These are phyloP conservation scores for Malassezia sp. DNA, from an alignment of 1,284 basidiomycete genomes.

Conservation along the genomic window DNA sequence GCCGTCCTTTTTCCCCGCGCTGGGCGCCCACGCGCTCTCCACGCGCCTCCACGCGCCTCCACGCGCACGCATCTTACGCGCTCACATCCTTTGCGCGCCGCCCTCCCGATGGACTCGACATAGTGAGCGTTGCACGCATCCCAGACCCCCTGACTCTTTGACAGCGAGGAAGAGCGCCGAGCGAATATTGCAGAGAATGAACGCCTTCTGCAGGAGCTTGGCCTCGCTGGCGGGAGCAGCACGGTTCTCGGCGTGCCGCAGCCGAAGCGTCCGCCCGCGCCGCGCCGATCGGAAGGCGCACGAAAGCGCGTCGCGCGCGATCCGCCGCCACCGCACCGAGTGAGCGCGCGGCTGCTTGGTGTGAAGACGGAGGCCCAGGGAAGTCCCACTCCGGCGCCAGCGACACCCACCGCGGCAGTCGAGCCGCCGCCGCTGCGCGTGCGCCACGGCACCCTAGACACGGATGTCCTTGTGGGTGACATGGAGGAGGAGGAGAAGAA, in stretches of 20 bases:
- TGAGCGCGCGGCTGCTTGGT: slow-evolving; percentile 25
- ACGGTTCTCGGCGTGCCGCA: slow-evolving; percentile 17
- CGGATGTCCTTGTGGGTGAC: neutral
- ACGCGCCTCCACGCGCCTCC: no score
- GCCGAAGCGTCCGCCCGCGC: no score
- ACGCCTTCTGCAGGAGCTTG: slow-evolving; percentile 33
- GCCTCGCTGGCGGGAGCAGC: slow-evolving; percentile 27
- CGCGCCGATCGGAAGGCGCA: no score
- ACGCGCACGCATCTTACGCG: no score
- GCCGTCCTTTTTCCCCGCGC: no score
- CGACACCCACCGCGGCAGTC: no score
- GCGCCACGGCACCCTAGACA: slow-evolving; percentile 17
- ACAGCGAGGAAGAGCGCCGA: slow-evolving; percentile 34
- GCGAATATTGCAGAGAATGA: slow-evolving; percentile 43
- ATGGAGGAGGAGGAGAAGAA: slow-evolving; percentile 17
- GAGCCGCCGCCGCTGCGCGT: neutral
- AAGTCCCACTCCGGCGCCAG: neutral
- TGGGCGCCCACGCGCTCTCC: no score
- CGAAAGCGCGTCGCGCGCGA: no score
- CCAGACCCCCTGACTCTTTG: neutral
- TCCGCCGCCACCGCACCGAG: slow-evolving; percentile 23
- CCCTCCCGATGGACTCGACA: slow-evolving; percentile 6
- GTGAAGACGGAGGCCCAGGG: slow-evolving; percentile 1
- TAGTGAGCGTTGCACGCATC: neutral
- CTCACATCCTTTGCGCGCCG: no score